Evolutionary conservation across 768 basidiomycete genomes (phyloP).

Genomic region (Grammothele lineata): DNA sequence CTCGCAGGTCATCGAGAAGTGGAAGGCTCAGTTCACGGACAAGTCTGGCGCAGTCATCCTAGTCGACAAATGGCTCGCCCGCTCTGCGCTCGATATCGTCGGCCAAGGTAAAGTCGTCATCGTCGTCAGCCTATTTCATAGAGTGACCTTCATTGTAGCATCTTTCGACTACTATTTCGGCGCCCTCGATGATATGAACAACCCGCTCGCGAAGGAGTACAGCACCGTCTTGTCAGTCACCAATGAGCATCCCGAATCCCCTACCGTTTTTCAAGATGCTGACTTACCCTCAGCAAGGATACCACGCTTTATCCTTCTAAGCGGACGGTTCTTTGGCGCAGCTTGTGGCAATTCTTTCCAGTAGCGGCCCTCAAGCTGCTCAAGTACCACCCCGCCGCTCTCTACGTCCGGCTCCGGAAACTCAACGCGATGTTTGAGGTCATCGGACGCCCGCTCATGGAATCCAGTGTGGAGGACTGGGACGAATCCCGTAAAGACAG

Average conservation of each 20-base stretch:
- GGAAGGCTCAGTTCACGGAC: constrained; percentile 11
- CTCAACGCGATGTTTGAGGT: constrained; percentile 3
- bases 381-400: constrained; percentile 9
- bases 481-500: not conserved
- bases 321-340: no score
- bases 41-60: constrained; percentile 14
- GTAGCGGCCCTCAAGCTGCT: constrained; percentile 5
- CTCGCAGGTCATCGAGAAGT: no score
- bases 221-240: constrained; percentile 13
- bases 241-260: not conserved
- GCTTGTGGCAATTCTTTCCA: no score
- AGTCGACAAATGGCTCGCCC: constrained; percentile 15
- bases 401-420: constrained; percentile 4
- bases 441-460: constrained; percentile 2
- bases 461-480: constrained; percentile 1
- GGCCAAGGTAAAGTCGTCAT: constrained; percentile 8
- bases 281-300: no score
- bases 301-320: no score
- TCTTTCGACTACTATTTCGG: constrained; percentile 20
- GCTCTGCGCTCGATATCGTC: constrained; percentile 19
- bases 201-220: constrained; percentile 10
- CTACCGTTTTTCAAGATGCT: not conserved
- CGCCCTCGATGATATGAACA: constrained; percentile 9
- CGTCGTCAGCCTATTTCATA: not conserved
- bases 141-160: constrained; percentile 3